Base-by-base conservation (phyloP, 176 grass and related monocot genomes). In the Rhynchospora tenuis region DNA sequence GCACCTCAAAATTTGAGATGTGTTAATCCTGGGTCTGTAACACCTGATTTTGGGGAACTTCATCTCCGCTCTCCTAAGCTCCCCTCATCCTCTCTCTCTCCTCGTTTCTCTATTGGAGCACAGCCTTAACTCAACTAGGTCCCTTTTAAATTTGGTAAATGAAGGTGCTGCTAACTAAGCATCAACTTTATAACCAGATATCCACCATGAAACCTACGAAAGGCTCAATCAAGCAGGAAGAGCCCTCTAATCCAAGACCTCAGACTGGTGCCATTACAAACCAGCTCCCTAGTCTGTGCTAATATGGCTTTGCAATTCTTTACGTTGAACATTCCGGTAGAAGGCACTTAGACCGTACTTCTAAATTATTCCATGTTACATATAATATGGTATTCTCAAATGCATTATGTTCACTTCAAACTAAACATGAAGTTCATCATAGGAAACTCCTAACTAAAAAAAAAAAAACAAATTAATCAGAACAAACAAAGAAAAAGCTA, bases 71-170 rank as follows among this genome's bases (percentile, higher is more conserved):
- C n/a, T n/a, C n/a, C n/a, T n/a, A n/a, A n/a, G n/a, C n/a, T n/a
- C n/a, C n/a, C n/a, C n/a, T n/a, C n/a, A n/a, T n/a, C n/a, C n/a
- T n/a, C n/a, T n/a, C n/a, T n/a, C n/a, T n/a, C n/a, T n/a, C n/a
- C n/a, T n/a, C n/a, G n/a, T n/a, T n/a, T n/a, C n/a, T n/a, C n/a
- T n/a, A n/a, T n/a, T n/a, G n/a, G n/a, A n/a, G n/a, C n/a, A n/a
- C n/a, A n/a, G n/a, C n/a, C n/a, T n/a, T n/a, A n/a, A n/a, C 12
- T 60, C 61, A 52, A 12, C 8, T 33, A 8, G 11, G 84, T 12
- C 62, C 1, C 54, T 79, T 63, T 8, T 42, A 44, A 83, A 78
- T 57, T 26, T 85, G 28, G 81, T 81, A 54, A 28, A 85, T 38
- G 6, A 59, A 9, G 51, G 71, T 59, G 75, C 50, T 79, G 17